Percentiles rank a stretch among this genome's conserved stretches.
Conservation (phyloP, 2,329 filamentous ascomycete species). For the Sporothrix brasiliensis region DNA sequence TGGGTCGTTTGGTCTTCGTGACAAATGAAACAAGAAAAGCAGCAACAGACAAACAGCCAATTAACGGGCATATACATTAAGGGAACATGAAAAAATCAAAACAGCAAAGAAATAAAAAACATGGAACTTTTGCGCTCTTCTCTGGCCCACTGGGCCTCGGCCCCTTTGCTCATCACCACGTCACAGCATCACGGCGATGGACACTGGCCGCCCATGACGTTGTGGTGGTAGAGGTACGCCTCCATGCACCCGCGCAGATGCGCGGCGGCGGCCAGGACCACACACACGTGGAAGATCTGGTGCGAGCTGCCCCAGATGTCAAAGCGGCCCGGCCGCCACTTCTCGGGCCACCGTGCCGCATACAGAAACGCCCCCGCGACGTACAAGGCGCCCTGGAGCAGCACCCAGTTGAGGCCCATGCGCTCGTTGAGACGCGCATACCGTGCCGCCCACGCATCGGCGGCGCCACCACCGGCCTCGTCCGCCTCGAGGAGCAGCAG, state of each 20-base stretch:
- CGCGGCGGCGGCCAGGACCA: constrained; percentile 76
- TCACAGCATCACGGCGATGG: constrained; percentile 30
- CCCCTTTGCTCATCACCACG: background rate
- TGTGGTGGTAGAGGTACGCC: constrained; percentile 86
- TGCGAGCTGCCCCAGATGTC: constrained; percentile 94
- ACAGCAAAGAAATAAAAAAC: background rate
- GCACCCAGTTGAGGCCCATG: constrained; percentile 79
- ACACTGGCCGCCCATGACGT: constrained; percentile 58
- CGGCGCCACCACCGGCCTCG: background rate
- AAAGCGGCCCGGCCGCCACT: constrained; percentile 73
- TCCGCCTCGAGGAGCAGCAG: constrained; percentile 44
- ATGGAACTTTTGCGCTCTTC: background rate
- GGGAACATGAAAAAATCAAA: background rate
- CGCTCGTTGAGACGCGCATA: constrained; percentile 65
- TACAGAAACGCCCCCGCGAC: constrained; percentile 85
- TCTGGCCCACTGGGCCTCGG: background rate
- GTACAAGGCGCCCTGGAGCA: constrained; percentile 80
- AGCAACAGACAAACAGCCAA: background rate
- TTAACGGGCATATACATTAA: background rate
- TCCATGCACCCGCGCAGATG: constrained; percentile 80
- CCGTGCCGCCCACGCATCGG: constrained; percentile 55
- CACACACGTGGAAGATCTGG: constrained; percentile 92
- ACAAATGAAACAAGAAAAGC: background rate
- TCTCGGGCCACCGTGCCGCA: constrained; percentile 83
- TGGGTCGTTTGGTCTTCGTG: constrained; percentile 21